Percentiles rank a stretch among this genome's conserved stretches.
phyloP scores from a whole-genome alignment of 2,329 filamentous ascomycete species.

The Exophiala bonariae region DNA sequence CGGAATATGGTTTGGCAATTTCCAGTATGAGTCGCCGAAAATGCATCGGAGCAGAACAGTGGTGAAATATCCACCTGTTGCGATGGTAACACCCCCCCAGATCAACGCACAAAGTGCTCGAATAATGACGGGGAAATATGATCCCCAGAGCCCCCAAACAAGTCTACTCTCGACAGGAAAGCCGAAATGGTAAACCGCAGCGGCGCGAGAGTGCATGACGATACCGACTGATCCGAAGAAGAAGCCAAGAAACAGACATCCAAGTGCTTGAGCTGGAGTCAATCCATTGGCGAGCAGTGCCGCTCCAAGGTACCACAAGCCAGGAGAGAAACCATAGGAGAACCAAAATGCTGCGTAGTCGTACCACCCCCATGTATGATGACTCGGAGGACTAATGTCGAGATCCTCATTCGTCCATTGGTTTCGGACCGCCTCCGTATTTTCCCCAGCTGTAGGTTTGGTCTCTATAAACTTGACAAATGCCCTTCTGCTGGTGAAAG shows the following conservation, averaged over 20 bases:
- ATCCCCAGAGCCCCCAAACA: conserved; percentile 44
- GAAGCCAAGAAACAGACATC: conserved; percentile 40
- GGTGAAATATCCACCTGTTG: conserved; percentile 25
- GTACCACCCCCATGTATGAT: conserved; percentile 16
- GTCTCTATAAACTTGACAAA: conserved; percentile 16
- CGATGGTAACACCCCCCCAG: conserved; percentile 5
- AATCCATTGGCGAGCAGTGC: conserved; percentile 12
- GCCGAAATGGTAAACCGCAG: conserved; percentile 42
- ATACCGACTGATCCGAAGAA: conserved; percentile 29
- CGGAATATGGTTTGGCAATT: conserved; percentile 35
- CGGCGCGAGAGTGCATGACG: conserved; percentile 29
- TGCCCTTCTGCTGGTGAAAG: conserved; percentile 12
- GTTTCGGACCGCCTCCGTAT: conserved; percentile 1
- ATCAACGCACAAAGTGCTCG: conserved; percentile 28
- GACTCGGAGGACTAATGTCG: conserved; percentile 12
- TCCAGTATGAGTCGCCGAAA: conserved; percentile 36
- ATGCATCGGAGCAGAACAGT: conserved; percentile 32
- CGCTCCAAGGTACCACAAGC: conserved; percentile 11
- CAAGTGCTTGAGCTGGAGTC: conserved; percentile 13
- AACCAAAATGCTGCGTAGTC: conserved; percentile 20
- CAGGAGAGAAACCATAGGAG: conserved; percentile 16
- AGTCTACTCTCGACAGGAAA: conserved; percentile 40
- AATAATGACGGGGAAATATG: conserved; percentile 45
- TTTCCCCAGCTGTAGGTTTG: conserved; percentile 1
- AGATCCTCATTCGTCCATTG: conserved; percentile 21